Conservation (phyloP, 2,329 filamentous ascomycete species). For the Didymella pinodella region DNA sequence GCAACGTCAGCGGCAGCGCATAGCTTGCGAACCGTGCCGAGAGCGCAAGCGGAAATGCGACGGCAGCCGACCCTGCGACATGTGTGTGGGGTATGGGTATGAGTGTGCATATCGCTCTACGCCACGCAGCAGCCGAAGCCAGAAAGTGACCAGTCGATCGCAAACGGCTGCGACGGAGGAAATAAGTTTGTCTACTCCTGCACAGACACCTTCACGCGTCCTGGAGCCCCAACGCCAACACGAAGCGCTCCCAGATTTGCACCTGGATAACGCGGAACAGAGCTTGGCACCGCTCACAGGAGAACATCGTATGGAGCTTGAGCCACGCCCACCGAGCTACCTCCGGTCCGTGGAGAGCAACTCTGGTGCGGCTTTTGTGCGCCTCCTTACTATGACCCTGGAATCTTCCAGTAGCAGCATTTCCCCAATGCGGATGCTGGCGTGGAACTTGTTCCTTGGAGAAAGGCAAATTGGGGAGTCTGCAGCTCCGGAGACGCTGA, state of each 20-base stretch:
- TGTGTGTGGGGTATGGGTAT: conserved; percentile 14
- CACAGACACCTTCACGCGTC: not conserved
- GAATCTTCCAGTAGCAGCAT: conserved; percentile 1
- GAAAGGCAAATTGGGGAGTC: not conserved
- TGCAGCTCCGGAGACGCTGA: not conserved
- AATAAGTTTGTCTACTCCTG: not conserved
- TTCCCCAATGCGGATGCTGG: conserved; percentile 12
- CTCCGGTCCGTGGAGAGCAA: conserved; percentile 3
- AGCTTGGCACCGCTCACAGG: not conserved
- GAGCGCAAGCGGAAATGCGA: conserved; percentile 14
- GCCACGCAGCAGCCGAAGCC: conserved; percentile 8
- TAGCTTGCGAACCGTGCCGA: conserved; percentile 10
- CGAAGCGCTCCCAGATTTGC: not conserved
- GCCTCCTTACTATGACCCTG: conserved; percentile 4
- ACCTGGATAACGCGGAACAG: not conserved
- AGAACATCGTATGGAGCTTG: not conserved
- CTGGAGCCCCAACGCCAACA: not conserved
- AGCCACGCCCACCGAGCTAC: not conserved
- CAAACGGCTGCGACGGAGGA: not conserved
- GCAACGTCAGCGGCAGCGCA: conserved; percentile 7
- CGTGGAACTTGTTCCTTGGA: conserved; percentile 9
- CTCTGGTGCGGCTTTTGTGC: conserved; percentile 11
- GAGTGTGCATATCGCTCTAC: conserved; percentile 8
- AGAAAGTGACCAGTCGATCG: not conserved
- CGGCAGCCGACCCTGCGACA: conserved; percentile 4